Evolutionary conservation across 805 yeast genomes (phyloP).

Genomic region (Candida endomychidarum): DNA sequence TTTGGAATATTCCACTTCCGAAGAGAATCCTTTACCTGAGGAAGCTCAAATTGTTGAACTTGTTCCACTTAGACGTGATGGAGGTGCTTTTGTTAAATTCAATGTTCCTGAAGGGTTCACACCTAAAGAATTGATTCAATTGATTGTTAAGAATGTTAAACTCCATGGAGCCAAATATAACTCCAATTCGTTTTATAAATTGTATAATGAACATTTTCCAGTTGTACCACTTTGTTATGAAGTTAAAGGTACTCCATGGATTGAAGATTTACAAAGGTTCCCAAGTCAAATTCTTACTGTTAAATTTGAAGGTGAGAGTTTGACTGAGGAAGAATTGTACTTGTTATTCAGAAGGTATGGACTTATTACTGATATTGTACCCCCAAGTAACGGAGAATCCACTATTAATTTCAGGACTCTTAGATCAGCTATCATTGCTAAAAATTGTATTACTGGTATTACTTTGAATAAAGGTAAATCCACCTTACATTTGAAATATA

Average conservation of each 20-base stretch:
- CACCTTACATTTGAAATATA: conserved; percentile 69
- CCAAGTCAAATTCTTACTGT: conserved; percentile 67
- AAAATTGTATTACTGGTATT: conserved; percentile 86
- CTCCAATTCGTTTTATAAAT: conserved; percentile 5
- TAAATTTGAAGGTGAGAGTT: conserved; percentile 70
- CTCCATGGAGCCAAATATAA: conserved; percentile 15
- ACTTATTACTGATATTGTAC: conserved; percentile 67
- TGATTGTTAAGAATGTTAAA: conserved; percentile 49
- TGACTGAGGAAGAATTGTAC: conserved; percentile 80
- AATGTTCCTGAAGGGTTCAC: conserved; percentile 53
- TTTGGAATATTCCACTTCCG: conserved; percentile 12
- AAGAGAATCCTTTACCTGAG: conserved; percentile 29
- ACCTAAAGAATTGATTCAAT: conserved; percentile 52
- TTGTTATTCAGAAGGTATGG: conserved; percentile 87
- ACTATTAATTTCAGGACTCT: conserved; percentile 53
- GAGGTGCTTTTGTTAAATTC: conserved; percentile 89
- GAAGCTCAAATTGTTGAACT: conserved; percentile 52
- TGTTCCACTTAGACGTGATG: conserved; percentile 76
- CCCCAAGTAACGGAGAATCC: conserved; percentile 29
- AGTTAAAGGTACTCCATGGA: conserved; percentile 94
- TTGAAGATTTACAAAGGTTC: conserved; percentile 82
- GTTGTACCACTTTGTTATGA: conserved; percentile 56
- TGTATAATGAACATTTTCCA: conserved; percentile 16
- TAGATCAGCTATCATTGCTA: conserved; percentile 79
- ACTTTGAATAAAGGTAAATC: conserved; percentile 55